Conservation (phyloP, 176 grass and related monocot genomes). For the Paspalum vaginatum region DNA sequence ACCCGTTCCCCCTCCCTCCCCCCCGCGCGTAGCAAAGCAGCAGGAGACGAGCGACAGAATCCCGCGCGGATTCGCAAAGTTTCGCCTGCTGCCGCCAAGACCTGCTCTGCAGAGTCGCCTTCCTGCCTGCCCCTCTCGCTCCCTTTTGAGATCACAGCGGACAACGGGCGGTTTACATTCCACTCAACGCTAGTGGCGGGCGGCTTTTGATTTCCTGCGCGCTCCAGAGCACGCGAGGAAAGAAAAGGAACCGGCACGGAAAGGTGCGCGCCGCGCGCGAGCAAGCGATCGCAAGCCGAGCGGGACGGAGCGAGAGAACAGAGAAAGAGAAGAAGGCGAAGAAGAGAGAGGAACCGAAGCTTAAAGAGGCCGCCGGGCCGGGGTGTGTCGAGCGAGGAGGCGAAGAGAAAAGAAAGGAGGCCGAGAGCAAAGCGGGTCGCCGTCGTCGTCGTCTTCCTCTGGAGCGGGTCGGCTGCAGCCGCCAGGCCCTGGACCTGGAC, state of each 20-base stretch:
- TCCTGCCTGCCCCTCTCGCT: not conserved
- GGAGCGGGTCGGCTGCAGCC: not conserved
- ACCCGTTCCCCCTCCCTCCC: too few species aligned
- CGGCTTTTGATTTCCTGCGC: conserved; percentile 51
- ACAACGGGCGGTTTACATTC: not conserved
- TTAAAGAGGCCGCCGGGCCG: conserved; percentile 1
- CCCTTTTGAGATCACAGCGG: conserved; percentile 37
- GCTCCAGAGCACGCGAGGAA: conserved; percentile 71
- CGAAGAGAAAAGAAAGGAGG: not conserved
- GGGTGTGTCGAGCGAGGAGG: not conserved
- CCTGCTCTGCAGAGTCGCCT: not conserved
- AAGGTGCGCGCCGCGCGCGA: not conserved
- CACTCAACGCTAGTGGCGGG: conserved; percentile 18
- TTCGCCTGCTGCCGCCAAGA: conserved; percentile 24
- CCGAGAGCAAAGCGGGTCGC: not conserved
- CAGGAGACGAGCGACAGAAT: conserved; percentile 19
- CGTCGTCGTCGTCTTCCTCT: conserved; percentile 1
- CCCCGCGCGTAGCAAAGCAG: conserved; percentile 24
- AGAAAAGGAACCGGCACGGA: conserved; percentile 46
- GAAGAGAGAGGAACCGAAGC: not conserved
- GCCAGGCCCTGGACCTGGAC: not conserved
- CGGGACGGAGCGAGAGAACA: not conserved
- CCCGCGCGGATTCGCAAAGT: conserved; percentile 39
- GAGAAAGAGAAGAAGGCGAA: not conserved
- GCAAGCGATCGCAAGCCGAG: not conserved